These are phyloP conservation scores for Vicia faba DNA, from an alignment of 306 rosid genomes.

Conservation along the genomic window DNA sequence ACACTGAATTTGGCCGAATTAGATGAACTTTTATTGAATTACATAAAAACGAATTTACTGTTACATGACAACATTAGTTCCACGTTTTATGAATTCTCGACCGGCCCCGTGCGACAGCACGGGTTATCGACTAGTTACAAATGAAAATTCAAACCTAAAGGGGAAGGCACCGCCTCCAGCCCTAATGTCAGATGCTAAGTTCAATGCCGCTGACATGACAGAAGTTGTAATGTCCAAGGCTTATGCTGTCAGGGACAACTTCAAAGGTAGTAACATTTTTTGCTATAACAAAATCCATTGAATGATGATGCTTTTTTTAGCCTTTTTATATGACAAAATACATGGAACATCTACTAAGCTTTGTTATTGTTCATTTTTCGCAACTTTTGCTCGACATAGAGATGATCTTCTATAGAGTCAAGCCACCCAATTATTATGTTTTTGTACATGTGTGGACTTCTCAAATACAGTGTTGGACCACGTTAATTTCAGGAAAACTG, in stretches of 20 bases:
- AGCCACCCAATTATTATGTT: constrained; percentile 4
- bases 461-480: constrained; percentile 90
- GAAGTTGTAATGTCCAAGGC: constrained; percentile 98
- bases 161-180: constrained; percentile 92
- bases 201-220: constrained; percentile 93
- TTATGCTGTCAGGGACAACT: constrained; percentile 83
- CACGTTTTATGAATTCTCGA: too few species aligned
- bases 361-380: constrained; percentile 11
- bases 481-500: constrained; percentile 83
- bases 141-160: constrained; percentile 76
- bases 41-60: too few species aligned
- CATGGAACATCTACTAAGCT: too few species aligned
- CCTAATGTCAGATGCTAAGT: constrained; percentile 91
- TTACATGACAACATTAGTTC: too few species aligned
- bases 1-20: too few species aligned
- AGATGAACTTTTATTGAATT: too few species aligned
- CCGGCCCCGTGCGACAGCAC: too few species aligned
- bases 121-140: too few species aligned
- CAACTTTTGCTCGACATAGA: constrained; percentile 1
- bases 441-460: constrained; percentile 72
- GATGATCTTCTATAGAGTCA: constrained; percentile 8
- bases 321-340: too few species aligned
- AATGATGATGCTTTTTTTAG: too few species aligned
- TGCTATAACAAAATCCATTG: too few species aligned
- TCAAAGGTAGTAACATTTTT: too few species aligned